Percentiles rank a stretch among this genome's conserved stretches.
phyloP scores from a whole-genome alignment of 805 yeast genomes.

The Scheffersomyces coipomensis region DNA sequence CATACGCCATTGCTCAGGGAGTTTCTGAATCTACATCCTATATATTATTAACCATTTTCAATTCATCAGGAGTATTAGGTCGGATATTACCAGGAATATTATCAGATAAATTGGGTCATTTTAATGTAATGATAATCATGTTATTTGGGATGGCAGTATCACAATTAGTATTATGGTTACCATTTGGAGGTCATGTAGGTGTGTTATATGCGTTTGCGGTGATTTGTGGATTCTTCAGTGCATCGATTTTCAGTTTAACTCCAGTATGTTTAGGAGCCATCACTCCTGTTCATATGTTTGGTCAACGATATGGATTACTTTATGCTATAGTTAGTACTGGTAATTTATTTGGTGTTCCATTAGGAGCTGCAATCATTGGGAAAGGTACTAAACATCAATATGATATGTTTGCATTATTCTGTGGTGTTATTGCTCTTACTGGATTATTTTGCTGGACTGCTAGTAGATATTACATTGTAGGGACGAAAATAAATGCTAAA shows the following conservation, averaged over 20 bases:
- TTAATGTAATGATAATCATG: constrained; percentile 54
- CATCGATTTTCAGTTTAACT: constrained; percentile 61
- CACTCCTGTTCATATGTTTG: constrained; percentile 62
- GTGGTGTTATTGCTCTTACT: constrained; percentile 25
- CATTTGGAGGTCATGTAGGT: constrained; percentile 48
- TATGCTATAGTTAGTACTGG: constrained; percentile 55
- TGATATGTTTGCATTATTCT: constrained; percentile 29
- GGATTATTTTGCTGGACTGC: constrained; percentile 27
- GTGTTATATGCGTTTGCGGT: constrained; percentile 53
- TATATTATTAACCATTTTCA: constrained; percentile 45
- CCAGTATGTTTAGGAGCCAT: constrained; percentile 72
- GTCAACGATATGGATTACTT: constrained; percentile 66
- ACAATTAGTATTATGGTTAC: constrained; percentile 62
- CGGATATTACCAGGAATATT: constrained; percentile 53
- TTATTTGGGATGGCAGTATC: constrained; percentile 44
- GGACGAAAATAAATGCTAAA: constrained; percentile 21
- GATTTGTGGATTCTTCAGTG: constrained; percentile 56
- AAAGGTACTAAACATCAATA: constrained; percentile 25
- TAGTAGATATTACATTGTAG: constrained; percentile 31
- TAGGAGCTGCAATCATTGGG: constrained; percentile 36
- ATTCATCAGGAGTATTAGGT: constrained; percentile 49
- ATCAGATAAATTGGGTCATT: constrained; percentile 56
- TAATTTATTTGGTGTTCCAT: constrained; percentile 34
- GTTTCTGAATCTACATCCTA: constrained; percentile 42
- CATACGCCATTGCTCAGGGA: constrained; percentile 55